Percentiles rank a stretch among this genome's conserved stretches.
Evolutionary conservation across 306 rosid species (phyloP).

Genomic region (Sophora flavescens): DNA sequence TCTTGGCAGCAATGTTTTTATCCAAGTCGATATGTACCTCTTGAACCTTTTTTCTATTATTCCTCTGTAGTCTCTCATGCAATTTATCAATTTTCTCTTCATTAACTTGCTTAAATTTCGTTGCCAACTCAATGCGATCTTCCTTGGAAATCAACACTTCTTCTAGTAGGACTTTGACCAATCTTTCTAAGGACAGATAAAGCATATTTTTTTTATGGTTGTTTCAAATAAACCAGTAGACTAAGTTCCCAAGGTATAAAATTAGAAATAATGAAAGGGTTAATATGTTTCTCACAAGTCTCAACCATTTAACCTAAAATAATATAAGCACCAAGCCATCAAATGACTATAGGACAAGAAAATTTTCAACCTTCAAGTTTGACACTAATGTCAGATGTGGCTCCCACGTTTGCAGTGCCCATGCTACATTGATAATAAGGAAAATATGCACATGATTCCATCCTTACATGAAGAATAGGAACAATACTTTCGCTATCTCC

Average conservation of each 20-base stretch:
- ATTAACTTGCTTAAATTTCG: no score
- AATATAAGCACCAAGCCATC: conserved; percentile 14
- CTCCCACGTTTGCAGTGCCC: conserved; percentile 1
- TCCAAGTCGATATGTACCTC: no score
- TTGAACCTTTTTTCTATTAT: no score
- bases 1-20: no score
- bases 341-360: neutral
- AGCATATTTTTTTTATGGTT: no score
- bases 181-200: no score
- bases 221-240: neutral
- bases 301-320: neutral
- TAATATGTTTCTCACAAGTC: neutral
- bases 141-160: no score
- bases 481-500: neutral
- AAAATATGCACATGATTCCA: neutral
- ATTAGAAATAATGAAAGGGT: neutral
- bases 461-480: neutral
- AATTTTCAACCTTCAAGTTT: neutral
- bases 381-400: no score
- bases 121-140: no score
- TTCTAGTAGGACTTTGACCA: no score
- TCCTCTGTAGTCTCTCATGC: no score
- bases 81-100: no score
- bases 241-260: neutral
- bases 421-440: neutral